Evolutionary conservation across 345 rosid genomes (phyloP).

Genomic region (Trapa bicornis): DNA sequence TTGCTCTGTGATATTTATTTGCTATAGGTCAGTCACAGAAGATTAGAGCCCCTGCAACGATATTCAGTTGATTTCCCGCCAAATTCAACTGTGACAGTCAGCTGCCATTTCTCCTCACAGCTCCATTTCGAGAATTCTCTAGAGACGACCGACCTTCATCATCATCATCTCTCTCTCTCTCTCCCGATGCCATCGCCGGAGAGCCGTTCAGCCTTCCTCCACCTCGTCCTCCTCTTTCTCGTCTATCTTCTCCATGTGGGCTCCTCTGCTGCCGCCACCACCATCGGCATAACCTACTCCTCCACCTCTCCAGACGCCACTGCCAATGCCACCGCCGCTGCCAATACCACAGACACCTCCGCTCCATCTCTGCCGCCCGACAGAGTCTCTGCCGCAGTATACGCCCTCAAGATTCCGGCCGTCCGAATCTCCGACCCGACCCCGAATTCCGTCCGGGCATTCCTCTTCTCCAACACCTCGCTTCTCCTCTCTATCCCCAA

Average conservation of each 20-base stretch:
- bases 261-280: neutral
- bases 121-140: neutral
- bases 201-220: neutral
- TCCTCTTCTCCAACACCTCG: slow-evolving; percentile 66
- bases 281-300: slow-evolving; percentile 9
- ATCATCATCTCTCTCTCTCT: slow-evolving; percentile 3
- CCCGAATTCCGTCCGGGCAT: slow-evolving; percentile 51
- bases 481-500: slow-evolving; percentile 83
- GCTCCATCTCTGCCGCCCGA: slow-evolving; percentile 24
- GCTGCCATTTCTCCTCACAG: neutral
- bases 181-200: neutral
- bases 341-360: slow-evolving; percentile 8
- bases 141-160: neutral
- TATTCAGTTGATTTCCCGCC: neutral
- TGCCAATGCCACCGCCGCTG: slow-evolving; percentile 16
- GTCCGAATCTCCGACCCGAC: slow-evolving; percentile 54
- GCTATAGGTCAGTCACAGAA: neutral
- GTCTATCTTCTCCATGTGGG: neutral
- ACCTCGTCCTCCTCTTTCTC: neutral
- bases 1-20: neutral
- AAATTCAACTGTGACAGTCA: neutral
- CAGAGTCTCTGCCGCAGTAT: slow-evolving; percentile 26
- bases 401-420: slow-evolving; percentile 32
- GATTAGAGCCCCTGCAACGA: neutral
- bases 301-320: slow-evolving; percentile 11